phyloP scores from a whole-genome alignment of 1,284 basidiomycete genomes.

The Ustilago tritici region DNA sequence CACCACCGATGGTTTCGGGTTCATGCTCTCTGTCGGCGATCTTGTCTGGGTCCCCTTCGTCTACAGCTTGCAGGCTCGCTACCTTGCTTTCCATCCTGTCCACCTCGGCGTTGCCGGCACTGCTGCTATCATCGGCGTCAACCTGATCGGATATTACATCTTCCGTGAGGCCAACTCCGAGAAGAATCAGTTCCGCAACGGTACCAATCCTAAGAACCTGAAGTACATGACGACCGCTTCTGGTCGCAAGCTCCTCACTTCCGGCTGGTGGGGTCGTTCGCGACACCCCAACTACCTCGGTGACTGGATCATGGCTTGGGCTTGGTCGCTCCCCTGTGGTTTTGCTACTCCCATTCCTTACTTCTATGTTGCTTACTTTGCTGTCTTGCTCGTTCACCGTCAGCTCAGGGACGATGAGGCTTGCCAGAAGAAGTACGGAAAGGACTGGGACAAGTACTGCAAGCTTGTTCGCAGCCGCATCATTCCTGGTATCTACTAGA shows the following conservation, averaged over 20 bases:
- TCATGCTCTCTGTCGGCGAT: constrained; percentile 96
- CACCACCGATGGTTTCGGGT: constrained; percentile 96
- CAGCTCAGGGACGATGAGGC: constrained; percentile 92
- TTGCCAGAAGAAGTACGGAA: constrained; percentile 79
- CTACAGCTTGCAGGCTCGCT: constrained; percentile 93
- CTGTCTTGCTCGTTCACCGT: constrained; percentile 88
- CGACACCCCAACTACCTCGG: constrained; percentile 83
- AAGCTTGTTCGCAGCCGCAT: constrained; percentile 47
- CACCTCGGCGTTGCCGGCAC: constrained; percentile 80
- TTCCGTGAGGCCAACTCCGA: constrained; percentile 90
- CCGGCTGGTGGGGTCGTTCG: constrained; percentile 96
- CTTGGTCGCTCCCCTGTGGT: constrained; percentile 94
- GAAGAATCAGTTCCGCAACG: constrained; percentile 95
- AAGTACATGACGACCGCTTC: constrained; percentile 84
- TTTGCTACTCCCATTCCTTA: constrained; percentile 94
- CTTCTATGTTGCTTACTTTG: constrained; percentile 90
- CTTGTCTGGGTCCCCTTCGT: constrained; percentile 94
- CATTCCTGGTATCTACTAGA: constrained; percentile 50
- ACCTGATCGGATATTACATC: constrained; percentile 87
- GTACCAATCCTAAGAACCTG: constrained; percentile 92
- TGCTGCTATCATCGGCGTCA: constrained; percentile 77
- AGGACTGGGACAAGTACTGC: constrained; percentile 75
- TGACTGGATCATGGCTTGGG: constrained; percentile 87
- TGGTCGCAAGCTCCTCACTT: constrained; percentile 90
- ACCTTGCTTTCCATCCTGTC: constrained; percentile 86